These are phyloP conservation scores for Rhizopogon salebrosus DNA, from an alignment of 768 basidiomycete genomes.

Conservation along the genomic window DNA sequence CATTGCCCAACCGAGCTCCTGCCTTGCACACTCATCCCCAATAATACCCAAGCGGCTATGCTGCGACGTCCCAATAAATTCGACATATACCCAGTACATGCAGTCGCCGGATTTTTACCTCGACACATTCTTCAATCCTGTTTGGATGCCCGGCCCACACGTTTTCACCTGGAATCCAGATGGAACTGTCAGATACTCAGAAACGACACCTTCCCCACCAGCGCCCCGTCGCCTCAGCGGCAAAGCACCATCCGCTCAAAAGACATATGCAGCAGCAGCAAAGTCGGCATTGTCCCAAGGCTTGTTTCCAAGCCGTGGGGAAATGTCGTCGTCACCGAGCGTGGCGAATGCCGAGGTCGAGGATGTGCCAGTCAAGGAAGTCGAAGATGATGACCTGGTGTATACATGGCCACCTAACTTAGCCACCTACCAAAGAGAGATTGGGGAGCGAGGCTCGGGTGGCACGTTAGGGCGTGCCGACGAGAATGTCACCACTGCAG, in stretches of 20 bases:
- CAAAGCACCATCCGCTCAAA: neutral
- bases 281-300: neutral
- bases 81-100: neutral
- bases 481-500: slow-evolving; percentile 4
- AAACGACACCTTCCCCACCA: neutral
- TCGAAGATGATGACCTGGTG: slow-evolving; percentile 6
- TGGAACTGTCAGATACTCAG: slow-evolving; percentile 11
- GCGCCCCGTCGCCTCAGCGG: neutral
- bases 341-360: slow-evolving; percentile 19
- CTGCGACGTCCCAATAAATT: neutral
- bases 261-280: neutral
- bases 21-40: neutral
- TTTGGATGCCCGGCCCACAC: slow-evolving; percentile 29
- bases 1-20: neutral
- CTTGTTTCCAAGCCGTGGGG: slow-evolving; percentile 22
- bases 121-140: slow-evolving; percentile 38
- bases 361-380: neutral
- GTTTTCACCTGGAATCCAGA: slow-evolving; percentile 18
- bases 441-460: neutral
- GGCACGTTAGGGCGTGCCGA: neutral
- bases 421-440: neutral
- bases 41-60: neutral
- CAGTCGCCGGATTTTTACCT: slow-evolving; percentile 40
- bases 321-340: slow-evolving; percentile 22
- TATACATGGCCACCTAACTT: slow-evolving; percentile 20